A percentile compares a stretch with the other conserved stretches of the same genome.
Conservation (phyloP, 768 basidiomycete genomes). For the Lactarius hengduanensis region DNA sequence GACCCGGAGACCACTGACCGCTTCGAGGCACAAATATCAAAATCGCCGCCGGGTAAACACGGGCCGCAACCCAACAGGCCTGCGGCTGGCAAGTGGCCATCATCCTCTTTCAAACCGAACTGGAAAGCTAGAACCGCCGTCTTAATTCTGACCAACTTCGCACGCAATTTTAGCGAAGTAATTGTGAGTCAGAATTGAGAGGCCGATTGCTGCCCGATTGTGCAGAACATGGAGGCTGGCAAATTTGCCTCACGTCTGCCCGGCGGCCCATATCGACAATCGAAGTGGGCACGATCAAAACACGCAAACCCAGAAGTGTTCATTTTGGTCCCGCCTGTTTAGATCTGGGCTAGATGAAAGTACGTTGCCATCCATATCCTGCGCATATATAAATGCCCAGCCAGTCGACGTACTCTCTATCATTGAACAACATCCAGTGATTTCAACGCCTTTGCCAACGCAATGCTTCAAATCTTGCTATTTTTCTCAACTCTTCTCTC, state of each 20-base stretch:
- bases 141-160: neutral
- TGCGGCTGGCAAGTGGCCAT: too few relatives aligned
- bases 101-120: neutral
- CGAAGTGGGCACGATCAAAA: too few relatives aligned
- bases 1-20: too few relatives aligned
- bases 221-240: too few relatives aligned
- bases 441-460: neutral
- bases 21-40: too few relatives aligned
- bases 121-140: neutral
- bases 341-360: neutral
- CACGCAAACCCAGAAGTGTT: too few relatives aligned
- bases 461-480: constrained; percentile 12
- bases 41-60: neutral
- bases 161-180: too few relatives aligned
- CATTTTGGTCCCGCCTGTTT: neutral
- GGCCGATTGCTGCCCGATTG: too few relatives aligned
- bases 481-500: constrained; percentile 5
- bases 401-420: neutral
- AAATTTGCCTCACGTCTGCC: too few relatives aligned
- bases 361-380: neutral
- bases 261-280: too few relatives aligned
- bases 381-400: neutral
- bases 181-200: too few relatives aligned
- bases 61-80: neutral
- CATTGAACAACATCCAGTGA: neutral